Base-by-base conservation (phyloP, 257 asterid genomes). In the Solanum microdontum region DNA sequence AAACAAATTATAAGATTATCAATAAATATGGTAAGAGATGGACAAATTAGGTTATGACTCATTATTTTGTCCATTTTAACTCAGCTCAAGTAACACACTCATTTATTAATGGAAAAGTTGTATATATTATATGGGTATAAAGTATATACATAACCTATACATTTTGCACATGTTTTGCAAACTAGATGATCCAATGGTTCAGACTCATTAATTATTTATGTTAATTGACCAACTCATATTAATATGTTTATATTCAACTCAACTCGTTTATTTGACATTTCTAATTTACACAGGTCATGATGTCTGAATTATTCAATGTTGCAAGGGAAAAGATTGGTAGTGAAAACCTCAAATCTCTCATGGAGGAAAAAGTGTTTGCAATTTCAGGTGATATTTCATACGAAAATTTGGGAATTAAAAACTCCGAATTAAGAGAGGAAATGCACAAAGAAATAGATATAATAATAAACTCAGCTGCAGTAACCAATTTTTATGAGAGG, bases 361-460 rank as follows among this genome's bases (percentile, higher is more conserved):
- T 91, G 24, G 60, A 88, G 7, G 89, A 89, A 23, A 89, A 88
- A 73, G 90, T 89, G n/a, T 37, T 87, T 11, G 82, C 89, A 4
- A 80, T 88, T 24, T 9, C 62, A 2, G 91, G 93, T 30, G 92
- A 91, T 28, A 40, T 90, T 68, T 88, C 92, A 8, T 51, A 8
- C 43, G 89, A 88, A 28, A 87, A 88, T 72, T 34, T 91, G 51
- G 91, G 89, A 3, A 87, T 93, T 21, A 11, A 32, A 23, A 74
- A 89, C 62, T n/a, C 75, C 3, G 2, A 88, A 14, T 14, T 89
- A 28, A 91, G 84, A 75, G 75, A 91, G 10, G 64, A 89, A 55
- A 91, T 93, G 90, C 91, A 85, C 85, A 32, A 26, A 51, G 93
- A 93, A 80, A 84, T 90, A 12, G 93, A 92, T 75, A 76, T 93